These are phyloP conservation scores for Sporobolus alterniflorus DNA, from an alignment of 202 grass and related monocot species.

Conservation along the genomic window DNA sequence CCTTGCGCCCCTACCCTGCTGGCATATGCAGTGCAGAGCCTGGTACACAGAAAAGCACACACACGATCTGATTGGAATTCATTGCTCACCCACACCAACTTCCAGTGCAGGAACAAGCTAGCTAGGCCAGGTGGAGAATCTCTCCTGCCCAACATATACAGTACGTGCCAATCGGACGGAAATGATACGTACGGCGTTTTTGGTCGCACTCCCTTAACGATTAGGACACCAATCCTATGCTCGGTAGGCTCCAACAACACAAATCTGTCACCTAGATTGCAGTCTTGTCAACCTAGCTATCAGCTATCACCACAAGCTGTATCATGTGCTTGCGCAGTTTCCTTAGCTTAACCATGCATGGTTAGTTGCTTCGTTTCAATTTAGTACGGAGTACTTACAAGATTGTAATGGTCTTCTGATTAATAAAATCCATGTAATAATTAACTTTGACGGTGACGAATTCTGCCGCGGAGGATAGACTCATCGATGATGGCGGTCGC, in stretches of 20 bases:
- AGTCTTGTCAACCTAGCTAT: background rate
- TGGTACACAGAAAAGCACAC: constrained; percentile 40
- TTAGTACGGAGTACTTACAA: too few relatives aligned
- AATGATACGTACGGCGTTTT: constrained; percentile 20
- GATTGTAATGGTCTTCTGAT: background rate
- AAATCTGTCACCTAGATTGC: background rate
- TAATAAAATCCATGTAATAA: background rate
- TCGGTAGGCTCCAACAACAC: background rate
- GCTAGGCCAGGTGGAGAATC: constrained; percentile 33
- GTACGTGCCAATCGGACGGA: background rate
- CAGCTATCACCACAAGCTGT: background rate
- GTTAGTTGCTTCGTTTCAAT: too few relatives aligned
- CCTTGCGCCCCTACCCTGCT: background rate
- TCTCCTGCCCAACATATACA: background rate
- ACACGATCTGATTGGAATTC: background rate
- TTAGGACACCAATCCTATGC: constrained; percentile 42
- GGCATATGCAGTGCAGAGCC: background rate
- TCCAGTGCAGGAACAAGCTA: constrained; percentile 17
- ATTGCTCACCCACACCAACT: background rate
- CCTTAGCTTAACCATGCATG: too few relatives aligned
- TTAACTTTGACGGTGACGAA: background rate
- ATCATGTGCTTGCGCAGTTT: background rate
- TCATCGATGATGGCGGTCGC: background rate
- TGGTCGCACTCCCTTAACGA: constrained; percentile 36
- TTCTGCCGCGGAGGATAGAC: constrained; percentile 12